Evolutionary conservation across 192 early-diverging fungal genomes (phyloP).

Genomic region (Gigaspora rosea): DNA sequence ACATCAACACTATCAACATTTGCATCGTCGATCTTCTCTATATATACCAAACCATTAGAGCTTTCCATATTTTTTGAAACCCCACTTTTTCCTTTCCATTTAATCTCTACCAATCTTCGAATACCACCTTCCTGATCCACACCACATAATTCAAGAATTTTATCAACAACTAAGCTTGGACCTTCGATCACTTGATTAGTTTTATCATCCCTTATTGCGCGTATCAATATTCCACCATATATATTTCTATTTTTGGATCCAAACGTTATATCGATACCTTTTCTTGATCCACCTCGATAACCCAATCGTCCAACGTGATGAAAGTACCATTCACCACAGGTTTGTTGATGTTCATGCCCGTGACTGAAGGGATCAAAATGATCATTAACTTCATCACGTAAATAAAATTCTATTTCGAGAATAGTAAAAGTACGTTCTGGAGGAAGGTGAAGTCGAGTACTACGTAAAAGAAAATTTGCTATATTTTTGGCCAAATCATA

Average conservation of each 20-base stretch:
- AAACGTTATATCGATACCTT: constrained; percentile 42
- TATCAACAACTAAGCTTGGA: constrained; percentile 40
- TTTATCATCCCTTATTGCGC: constrained; percentile 36
- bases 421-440: constrained; percentile 32
- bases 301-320: constrained; percentile 34
- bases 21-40: background rate
- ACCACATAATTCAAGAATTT: constrained; percentile 30
- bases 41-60: constrained; percentile 14
- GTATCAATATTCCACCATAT: constrained; percentile 41
- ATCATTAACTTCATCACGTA: constrained; percentile 27
- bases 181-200: constrained; percentile 37
- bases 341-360: constrained; percentile 36
- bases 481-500: background rate
- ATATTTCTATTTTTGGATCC: constrained; percentile 25
- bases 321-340: constrained; percentile 38
- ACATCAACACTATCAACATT: background rate
- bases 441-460: constrained; percentile 31
- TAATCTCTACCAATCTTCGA: constrained; percentile 19
- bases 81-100: constrained; percentile 21
- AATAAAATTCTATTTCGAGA: constrained; percentile 42
- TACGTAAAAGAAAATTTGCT: constrained; percentile 34
- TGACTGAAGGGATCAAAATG: constrained; percentile 38
- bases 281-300: constrained; percentile 40
- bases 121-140: constrained; percentile 2
- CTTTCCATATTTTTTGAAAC: constrained; percentile 3